A percentile compares a stretch with the other conserved stretches of the same genome.
Conservation (phyloP, 352 stramenopile species). For the Phytophthora capsici region DNA sequence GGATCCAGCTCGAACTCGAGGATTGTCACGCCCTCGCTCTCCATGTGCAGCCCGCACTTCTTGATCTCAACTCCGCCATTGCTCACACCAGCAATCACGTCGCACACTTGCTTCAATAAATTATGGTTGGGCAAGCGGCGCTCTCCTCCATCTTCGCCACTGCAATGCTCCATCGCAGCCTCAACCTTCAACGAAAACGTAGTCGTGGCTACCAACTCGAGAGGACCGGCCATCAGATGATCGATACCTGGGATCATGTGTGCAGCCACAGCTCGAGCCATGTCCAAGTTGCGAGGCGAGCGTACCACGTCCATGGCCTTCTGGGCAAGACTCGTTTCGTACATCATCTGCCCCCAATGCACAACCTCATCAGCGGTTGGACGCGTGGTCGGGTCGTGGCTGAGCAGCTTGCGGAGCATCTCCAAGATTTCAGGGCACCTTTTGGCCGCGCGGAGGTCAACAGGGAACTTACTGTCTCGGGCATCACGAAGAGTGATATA, state of each 20-base stretch:
- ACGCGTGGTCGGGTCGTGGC: constrained; percentile 54
- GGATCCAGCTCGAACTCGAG: constrained; percentile 81
- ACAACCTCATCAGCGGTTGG: constrained; percentile 75
- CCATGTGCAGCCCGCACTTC: constrained; percentile 78
- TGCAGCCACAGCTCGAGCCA: constrained; percentile 15
- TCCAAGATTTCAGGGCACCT: constrained; percentile 72
- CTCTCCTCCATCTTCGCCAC: constrained; percentile 49
- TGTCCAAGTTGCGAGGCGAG: constrained; percentile 50
- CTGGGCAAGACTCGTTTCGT: constrained; percentile 66
- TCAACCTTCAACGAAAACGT: constrained; percentile 77
- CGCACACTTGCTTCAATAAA: constrained; percentile 86
- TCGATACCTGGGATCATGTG: constrained; percentile 41
- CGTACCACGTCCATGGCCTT: constrained; percentile 60
- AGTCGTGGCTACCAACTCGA: constrained; percentile 24
- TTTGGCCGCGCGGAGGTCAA: constrained; percentile 53
- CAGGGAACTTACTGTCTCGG: constrained; percentile 72
- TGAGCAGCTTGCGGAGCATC: constrained; percentile 72
- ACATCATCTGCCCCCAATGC: constrained; percentile 79
- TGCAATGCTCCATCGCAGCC: constrained; percentile 52
- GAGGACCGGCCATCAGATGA: constrained; percentile 34
- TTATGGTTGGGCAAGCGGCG: constrained; percentile 81
- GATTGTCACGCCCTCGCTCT: constrained; percentile 74
- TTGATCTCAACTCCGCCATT: constrained; percentile 80
- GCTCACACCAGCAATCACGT: constrained; percentile 71
- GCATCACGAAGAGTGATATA: constrained; percentile 83